These are phyloP conservation scores for Arxiozyma telluris DNA, from an alignment of 1,139 yeast genomes.

Conservation along the genomic window DNA sequence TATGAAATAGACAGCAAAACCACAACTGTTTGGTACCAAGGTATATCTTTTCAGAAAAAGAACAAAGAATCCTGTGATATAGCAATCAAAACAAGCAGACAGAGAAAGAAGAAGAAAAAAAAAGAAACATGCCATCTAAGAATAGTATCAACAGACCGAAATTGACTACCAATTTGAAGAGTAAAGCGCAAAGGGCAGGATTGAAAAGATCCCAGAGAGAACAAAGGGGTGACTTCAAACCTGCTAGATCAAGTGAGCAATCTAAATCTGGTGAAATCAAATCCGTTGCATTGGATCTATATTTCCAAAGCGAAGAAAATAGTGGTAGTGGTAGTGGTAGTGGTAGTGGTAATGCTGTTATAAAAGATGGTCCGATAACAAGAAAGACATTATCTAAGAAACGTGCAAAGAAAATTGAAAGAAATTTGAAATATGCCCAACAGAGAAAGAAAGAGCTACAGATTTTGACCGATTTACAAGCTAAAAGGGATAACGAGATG, in stretches of 20 bases:
- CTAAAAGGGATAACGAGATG: constrained; percentile 38
- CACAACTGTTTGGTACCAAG: no score
- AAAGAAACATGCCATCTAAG: constrained; percentile 56
- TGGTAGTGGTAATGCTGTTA: constrained; percentile 31
- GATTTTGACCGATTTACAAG: constrained; percentile 41
- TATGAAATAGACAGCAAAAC: no score
- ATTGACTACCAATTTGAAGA: constrained; percentile 46
- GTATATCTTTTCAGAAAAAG: no score
- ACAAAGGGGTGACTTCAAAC: constrained; percentile 34
- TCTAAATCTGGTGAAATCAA: constrained; percentile 42
- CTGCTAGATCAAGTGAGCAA: constrained; percentile 38
- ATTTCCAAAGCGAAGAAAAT: constrained; percentile 35
- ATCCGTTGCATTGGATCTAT: constrained; percentile 58
- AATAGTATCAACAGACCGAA: constrained; percentile 77
- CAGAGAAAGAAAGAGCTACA: constrained; percentile 35
- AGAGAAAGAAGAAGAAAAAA: background rate
- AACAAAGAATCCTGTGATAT: no score
- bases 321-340: constrained; percentile 17
- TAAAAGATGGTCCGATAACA: constrained; percentile 38
- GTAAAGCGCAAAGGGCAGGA: constrained; percentile 46
- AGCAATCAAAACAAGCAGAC: no score
- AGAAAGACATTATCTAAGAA: constrained; percentile 65
- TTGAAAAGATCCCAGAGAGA: constrained; percentile 51
- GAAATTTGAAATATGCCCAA: constrained; percentile 64
- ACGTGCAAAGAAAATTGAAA: constrained; percentile 70